Percentiles rank a stretch among this genome's conserved stretches.
phyloP scores from a whole-genome alignment of 352 stramenopile genomes.

The Aphanomyces cochlioides region DNA sequence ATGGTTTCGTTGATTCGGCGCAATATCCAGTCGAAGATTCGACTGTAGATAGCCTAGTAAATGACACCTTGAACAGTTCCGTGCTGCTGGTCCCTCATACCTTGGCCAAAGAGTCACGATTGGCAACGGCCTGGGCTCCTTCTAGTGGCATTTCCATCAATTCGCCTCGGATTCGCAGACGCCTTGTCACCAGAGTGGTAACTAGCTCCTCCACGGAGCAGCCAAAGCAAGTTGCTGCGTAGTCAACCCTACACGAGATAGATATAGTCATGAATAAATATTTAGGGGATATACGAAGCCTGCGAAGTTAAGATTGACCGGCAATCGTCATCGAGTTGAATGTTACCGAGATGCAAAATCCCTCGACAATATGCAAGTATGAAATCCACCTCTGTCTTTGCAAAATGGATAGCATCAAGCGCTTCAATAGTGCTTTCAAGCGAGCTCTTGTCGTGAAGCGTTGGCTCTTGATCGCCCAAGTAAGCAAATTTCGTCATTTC shows the following conservation, averaged over 20 bases:
- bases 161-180: constrained; percentile 26
- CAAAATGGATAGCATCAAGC: constrained; percentile 18
- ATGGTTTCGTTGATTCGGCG: constrained; percentile 60
- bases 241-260: neutral
- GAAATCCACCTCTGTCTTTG: constrained; percentile 16
- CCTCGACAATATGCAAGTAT: constrained; percentile 47
- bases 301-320: constrained; percentile 9
- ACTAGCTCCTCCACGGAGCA: neutral
- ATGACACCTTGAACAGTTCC: constrained; percentile 24
- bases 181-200: neutral
- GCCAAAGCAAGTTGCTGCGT: neutral
- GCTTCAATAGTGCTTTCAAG: neutral
- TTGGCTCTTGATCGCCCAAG: neutral
- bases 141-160: constrained; percentile 31
- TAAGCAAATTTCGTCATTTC: neutral
- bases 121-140: constrained; percentile 33
- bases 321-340: constrained; percentile 58
- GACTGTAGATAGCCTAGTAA: constrained; percentile 88
- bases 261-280: neutral
- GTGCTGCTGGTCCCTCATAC: neutral
- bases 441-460: neutral
- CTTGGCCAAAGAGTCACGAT: constrained; percentile 30
- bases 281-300: neutral
- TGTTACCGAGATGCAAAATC: constrained; percentile 74
- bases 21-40: constrained; percentile 96